A percentile compares a stretch with the other conserved stretches of the same genome.
These are phyloP conservation scores for Pichia sp. DNA, from an alignment of 1,139 yeast species.

Conservation along the genomic window DNA sequence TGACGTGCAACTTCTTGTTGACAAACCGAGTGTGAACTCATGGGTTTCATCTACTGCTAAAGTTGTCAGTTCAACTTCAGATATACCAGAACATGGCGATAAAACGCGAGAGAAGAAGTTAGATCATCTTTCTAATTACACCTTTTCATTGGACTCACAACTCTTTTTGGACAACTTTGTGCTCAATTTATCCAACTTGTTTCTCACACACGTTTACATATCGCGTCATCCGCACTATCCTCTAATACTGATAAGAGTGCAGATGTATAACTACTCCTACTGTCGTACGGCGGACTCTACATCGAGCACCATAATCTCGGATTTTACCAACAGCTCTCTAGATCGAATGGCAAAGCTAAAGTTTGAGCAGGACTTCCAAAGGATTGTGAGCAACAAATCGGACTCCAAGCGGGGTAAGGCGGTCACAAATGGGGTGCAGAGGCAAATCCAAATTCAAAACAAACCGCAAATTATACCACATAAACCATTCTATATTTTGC, in stretches of 20 bases:
- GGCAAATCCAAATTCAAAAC: slow-evolving; percentile 15
- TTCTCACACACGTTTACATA: slow-evolving; percentile 58
- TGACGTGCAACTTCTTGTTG: slow-evolving; percentile 61
- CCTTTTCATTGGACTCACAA: slow-evolving; percentile 36
- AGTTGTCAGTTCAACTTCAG: slow-evolving; percentile 26
- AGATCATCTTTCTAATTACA: slow-evolving; percentile 32
- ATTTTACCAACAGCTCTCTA: slow-evolving; percentile 13
- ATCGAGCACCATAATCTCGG: slow-evolving; percentile 5
- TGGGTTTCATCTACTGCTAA: slow-evolving; percentile 61
- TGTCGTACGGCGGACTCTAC: neutral
- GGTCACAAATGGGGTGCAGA: slow-evolving; percentile 20
- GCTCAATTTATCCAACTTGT: slow-evolving; percentile 44
- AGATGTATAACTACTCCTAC: slow-evolving; percentile 52
- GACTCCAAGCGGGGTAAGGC: slow-evolving; percentile 11
- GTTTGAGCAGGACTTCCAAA: slow-evolving; percentile 15
- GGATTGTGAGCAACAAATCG: slow-evolving; percentile 10
- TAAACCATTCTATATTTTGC: slow-evolving; percentile 59
- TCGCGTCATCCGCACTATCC: slow-evolving; percentile 66
- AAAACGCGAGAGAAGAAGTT: slow-evolving; percentile 34
- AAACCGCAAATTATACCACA: slow-evolving; percentile 41
- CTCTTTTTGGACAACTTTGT: slow-evolving; percentile 47
- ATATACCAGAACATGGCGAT: slow-evolving; percentile 20
- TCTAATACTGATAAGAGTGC: slow-evolving; percentile 57
- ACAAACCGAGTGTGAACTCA: slow-evolving; percentile 45
- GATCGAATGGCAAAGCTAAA: slow-evolving; percentile 4